phyloP scores from a whole-genome alignment of 257 asterid species.

The Solanum medicagineum region DNA sequence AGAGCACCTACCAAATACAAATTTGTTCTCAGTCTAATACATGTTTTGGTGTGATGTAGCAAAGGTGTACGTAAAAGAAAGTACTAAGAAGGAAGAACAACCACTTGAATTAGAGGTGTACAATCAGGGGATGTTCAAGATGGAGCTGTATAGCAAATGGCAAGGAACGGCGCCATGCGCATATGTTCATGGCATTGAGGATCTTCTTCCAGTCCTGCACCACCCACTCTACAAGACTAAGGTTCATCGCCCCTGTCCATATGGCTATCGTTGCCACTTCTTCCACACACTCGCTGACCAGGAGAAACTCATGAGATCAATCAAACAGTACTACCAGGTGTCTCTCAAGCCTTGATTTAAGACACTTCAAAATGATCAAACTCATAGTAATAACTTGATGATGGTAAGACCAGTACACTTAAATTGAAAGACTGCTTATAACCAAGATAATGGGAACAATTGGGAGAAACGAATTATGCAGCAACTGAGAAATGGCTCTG shows the following conservation, averaged over 20 bases:
- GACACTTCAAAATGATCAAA: neutral
- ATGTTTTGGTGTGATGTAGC: conserved; percentile 19
- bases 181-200: conserved; percentile 60
- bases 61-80: conserved; percentile 44
- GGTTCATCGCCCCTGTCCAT: conserved; percentile 60
- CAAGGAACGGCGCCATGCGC: conserved; percentile 57
- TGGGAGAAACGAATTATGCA: neutral
- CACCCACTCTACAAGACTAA: conserved; percentile 86
- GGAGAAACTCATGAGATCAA: conserved; percentile 37
- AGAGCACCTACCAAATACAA: neutral
- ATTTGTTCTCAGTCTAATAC: neutral
- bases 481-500: too few relatives aligned
- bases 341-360: neutral
- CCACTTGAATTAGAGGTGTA: conserved; percentile 65
- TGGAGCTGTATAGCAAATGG: conserved; percentile 84
- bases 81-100: conserved; percentile 20
- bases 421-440: neutral
- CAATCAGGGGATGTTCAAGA: conserved; percentile 75
- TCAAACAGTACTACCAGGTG: conserved; percentile 8
- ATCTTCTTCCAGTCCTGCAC: conserved; percentile 65
- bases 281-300: conserved; percentile 48
- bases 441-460: neutral
- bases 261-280: conserved; percentile 81
- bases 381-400: neutral
- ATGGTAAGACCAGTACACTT: neutral